phyloP scores from a whole-genome alignment of 768 basidiomycete genomes.

The Lactarius trivialis region DNA sequence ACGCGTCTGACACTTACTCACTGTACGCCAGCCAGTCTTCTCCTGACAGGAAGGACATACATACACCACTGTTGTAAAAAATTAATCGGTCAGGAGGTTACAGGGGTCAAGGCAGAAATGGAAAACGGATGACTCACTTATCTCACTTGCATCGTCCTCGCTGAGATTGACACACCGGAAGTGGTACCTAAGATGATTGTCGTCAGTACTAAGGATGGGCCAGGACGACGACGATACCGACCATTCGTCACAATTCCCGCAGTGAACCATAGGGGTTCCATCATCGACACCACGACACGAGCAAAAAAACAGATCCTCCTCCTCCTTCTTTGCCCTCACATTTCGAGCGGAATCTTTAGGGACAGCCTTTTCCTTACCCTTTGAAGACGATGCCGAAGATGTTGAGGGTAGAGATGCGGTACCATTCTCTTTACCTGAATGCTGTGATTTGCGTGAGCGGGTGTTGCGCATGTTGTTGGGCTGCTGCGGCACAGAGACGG shows the following conservation, averaged over 20 bases:
- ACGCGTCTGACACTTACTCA: constrained; percentile 58
- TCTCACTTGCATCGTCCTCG: constrained; percentile 60
- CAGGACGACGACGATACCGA: constrained; percentile 28
- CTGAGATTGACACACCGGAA: constrained; percentile 61
- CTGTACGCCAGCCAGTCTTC: constrained; percentile 54
- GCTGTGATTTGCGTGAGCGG: constrained; percentile 12
- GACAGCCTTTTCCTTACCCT: constrained; percentile 14
- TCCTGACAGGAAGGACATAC: constrained; percentile 47
- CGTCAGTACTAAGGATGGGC: not conserved
- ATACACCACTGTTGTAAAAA: constrained; percentile 51
- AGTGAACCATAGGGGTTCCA: constrained; percentile 73
- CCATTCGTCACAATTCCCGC: constrained; percentile 65
- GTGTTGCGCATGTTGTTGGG: constrained; percentile 18
- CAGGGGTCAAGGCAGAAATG: constrained; percentile 10
- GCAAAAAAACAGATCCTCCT: constrained; percentile 38
- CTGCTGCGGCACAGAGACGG: not conserved
- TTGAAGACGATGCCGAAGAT: not conserved
- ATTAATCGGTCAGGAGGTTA: not conserved
- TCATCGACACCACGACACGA: constrained; percentile 61
- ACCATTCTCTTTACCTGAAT: constrained; percentile 12
- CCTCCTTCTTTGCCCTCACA: constrained; percentile 16
- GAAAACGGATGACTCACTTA: constrained; percentile 47
- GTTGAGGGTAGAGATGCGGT: not conserved
- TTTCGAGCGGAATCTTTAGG: constrained; percentile 18
- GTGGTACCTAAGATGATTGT: constrained; percentile 59